These are phyloP conservation scores for Phyllosticta citrichinensis DNA, from an alignment of 2,329 filamentous ascomycete species.

Conservation along the genomic window DNA sequence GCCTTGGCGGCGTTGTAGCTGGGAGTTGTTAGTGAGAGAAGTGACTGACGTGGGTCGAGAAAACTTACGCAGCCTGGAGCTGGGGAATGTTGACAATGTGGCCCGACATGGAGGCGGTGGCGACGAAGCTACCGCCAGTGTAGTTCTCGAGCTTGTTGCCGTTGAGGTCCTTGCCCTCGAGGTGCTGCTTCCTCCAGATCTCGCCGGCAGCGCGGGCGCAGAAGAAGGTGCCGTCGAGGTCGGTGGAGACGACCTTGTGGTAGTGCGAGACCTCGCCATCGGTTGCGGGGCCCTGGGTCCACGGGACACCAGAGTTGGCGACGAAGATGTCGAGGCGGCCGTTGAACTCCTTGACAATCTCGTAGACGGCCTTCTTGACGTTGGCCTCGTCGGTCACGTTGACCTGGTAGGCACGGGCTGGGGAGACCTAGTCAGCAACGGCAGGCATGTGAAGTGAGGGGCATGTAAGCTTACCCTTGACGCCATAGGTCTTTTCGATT, in stretches of 20 bases:
- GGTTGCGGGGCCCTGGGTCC: slow-evolving; percentile 56
- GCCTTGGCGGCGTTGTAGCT: slow-evolving; percentile 47
- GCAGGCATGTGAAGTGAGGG: not conserved
- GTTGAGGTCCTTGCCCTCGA: slow-evolving; percentile 10
- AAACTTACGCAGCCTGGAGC: slow-evolving; percentile 39
- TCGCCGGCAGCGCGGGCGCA: slow-evolving; percentile 76
- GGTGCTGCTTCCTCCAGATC: slow-evolving; percentile 12
- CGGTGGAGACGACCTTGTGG: slow-evolving; percentile 72
- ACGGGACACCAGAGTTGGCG: slow-evolving; percentile 54
- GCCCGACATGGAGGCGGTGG: slow-evolving; percentile 67
- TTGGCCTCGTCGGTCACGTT: slow-evolving; percentile 47
- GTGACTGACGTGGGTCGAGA: too few relatives aligned
- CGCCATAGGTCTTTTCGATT: slow-evolving; percentile 11
- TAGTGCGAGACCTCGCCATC: slow-evolving; percentile 62
- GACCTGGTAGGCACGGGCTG: slow-evolving; percentile 54
- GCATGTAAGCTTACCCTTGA: slow-evolving; percentile 5
- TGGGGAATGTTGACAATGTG: slow-evolving; percentile 76
- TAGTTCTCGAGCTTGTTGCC: slow-evolving; percentile 12
- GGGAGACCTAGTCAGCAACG: not conserved
- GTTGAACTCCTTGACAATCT: slow-evolving; percentile 59
- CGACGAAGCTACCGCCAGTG: slow-evolving; percentile 47
- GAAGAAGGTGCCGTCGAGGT: slow-evolving; percentile 80
- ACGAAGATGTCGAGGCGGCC: slow-evolving; percentile 58
- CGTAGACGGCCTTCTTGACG: slow-evolving; percentile 47
- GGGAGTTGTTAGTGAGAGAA: too few relatives aligned